Conservation (phyloP, 768 basidiomycete genomes). For the Leucosporidium scottii region DNA sequence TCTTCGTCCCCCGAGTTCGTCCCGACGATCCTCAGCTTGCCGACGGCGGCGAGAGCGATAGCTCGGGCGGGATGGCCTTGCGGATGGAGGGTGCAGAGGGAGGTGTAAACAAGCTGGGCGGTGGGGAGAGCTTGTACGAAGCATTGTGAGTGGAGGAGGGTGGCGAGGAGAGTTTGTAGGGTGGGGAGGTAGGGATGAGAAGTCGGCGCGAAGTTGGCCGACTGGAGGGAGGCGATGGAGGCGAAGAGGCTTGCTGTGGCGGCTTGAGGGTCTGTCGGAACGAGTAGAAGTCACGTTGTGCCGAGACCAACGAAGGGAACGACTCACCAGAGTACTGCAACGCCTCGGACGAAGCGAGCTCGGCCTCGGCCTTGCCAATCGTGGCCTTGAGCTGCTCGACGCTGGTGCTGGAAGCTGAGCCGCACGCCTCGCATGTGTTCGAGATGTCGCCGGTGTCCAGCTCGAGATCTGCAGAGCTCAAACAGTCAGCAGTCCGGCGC, state of each 20-base stretch:
- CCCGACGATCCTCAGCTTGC: conserved; percentile 9
- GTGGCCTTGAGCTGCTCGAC: not conserved
- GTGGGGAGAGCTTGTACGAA: conserved; percentile 46
- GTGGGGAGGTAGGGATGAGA: conserved; percentile 72
- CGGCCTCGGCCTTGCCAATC: not conserved
- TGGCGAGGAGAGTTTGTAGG: conserved; percentile 56
- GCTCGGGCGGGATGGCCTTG: conserved; percentile 23
- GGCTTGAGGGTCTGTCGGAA: conserved; percentile 51
- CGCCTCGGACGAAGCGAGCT: not conserved
- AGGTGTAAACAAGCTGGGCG: not conserved
- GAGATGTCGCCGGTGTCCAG: not conserved
- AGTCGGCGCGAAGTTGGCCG: conserved; percentile 56
- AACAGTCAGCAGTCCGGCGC: not conserved
- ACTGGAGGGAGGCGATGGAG: conserved; percentile 50
- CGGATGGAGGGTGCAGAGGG: conserved; percentile 1
- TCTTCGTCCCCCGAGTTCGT: conserved; percentile 2
- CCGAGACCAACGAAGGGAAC: no score
- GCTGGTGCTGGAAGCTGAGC: not conserved
- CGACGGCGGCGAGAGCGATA: conserved; percentile 16
- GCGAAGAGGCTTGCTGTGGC: conserved; percentile 51
- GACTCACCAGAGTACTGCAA: conserved; percentile 9
- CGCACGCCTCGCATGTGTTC: not conserved
- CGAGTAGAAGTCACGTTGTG: not conserved
- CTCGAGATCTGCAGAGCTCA: not conserved
- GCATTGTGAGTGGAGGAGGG: conserved; percentile 48